phyloP scores from a whole-genome alignment of 495 filamentous ascomycete species.

The Pseudevernia furfuracea region DNA sequence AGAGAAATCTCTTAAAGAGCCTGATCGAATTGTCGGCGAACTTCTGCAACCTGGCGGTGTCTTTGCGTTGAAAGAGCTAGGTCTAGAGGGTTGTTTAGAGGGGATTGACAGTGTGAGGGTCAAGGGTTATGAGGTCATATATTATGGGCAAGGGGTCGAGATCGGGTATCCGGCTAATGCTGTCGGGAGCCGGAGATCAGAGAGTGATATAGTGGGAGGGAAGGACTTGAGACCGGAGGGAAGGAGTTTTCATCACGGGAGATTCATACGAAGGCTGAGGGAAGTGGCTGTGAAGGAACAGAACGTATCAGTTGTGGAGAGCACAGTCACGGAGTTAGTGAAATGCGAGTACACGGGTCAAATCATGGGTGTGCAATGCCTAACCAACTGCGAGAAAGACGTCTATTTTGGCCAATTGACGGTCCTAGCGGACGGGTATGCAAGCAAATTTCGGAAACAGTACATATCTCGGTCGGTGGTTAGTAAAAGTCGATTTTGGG shows the following conservation, averaged over 20 bases:
- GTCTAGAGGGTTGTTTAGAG: slow-evolving; percentile 74
- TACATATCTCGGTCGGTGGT: slow-evolving; percentile 61
- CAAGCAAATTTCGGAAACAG: slow-evolving; percentile 82
- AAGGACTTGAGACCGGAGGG: slow-evolving; percentile 49
- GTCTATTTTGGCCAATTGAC: slow-evolving; percentile 83
- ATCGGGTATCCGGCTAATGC: slow-evolving; percentile 60
- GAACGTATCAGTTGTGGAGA: slow-evolving; percentile 69
- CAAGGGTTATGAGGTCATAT: slow-evolving; percentile 81
- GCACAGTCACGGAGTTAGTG: slow-evolving; percentile 56
- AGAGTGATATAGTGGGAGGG: slow-evolving; percentile 28
- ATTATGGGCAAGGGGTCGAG: slow-evolving; percentile 65
- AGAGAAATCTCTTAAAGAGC: slow-evolving; percentile 83
- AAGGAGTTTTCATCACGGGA: slow-evolving; percentile 72
- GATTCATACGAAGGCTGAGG: slow-evolving; percentile 70
- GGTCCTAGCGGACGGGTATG: slow-evolving; percentile 87
- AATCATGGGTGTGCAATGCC: slow-evolving; percentile 68
- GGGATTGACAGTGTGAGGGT: slow-evolving; percentile 78
- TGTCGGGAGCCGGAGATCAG: slow-evolving; percentile 7
- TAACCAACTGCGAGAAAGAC: slow-evolving; percentile 55
- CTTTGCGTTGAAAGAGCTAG: slow-evolving; percentile 68
- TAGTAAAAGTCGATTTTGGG: slow-evolving; percentile 79
- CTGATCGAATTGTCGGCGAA: slow-evolving; percentile 94
- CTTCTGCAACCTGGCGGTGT: slow-evolving; percentile 90
- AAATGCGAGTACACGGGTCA: slow-evolving; percentile 49
- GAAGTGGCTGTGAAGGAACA: slow-evolving; percentile 55